These are phyloP conservation scores for sorghum (Sorghum bicolor) DNA, from an alignment of 176 grass and related monocot species.

Conservation along the genomic window Sorghum_bicolor_NCBIv3 NC_012876.2:63308501-63309000, in stretches of 20 bases:
- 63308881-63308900: not conserved
- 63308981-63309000: not conserved
- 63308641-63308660: not conserved
- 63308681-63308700: not conserved
- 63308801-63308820: not conserved
- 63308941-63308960: not conserved
- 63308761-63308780: not conserved
- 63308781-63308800: not conserved
- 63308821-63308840: not conserved
- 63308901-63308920: not conserved
- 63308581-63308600: not conserved
- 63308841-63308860: not conserved
- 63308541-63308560: not conserved
- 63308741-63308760: not conserved
- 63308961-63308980: not conserved
- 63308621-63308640: not conserved
- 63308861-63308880: not conserved
- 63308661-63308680: not conserved
- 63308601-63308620: not conserved
- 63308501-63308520: not conserved
- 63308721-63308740: not conserved
- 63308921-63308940: not conserved
- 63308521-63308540: not conserved
- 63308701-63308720: not conserved
- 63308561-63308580: not conserved